Percentiles rank a stretch among this genome's conserved stretches.
Conservation (phyloP, 306 rosid species). For the Arachis stenosperma region DNA sequence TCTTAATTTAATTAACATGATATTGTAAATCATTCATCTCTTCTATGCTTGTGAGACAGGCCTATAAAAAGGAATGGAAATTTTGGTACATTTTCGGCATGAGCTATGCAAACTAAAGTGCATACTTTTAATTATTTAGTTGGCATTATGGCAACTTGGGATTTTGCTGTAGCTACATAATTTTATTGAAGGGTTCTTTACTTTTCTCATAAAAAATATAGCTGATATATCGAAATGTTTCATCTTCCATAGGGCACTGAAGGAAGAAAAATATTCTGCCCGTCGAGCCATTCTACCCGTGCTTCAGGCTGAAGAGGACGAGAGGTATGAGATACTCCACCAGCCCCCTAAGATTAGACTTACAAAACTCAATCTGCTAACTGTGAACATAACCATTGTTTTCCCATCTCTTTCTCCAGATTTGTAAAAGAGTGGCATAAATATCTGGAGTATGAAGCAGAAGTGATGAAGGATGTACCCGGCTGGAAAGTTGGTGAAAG, state of each 20-base stretch:
- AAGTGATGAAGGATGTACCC: constrained; percentile 98
- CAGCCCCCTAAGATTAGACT: constrained; percentile 4
- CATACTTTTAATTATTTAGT: constrained; percentile 14
- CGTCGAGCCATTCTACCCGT: constrained; percentile 89
- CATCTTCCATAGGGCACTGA: constrained; percentile 65
- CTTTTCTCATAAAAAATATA: not conserved
- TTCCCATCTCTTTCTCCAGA: constrained; percentile 50
- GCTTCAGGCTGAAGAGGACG: constrained; percentile 98
- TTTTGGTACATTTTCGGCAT: not conserved
- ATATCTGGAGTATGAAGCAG: constrained; percentile 95
- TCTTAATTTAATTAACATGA: constrained; percentile 25
- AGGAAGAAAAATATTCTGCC: constrained; percentile 94
- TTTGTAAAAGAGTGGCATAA: constrained; percentile 95
- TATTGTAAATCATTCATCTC: constrained; percentile 23
- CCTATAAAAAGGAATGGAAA: not conserved
- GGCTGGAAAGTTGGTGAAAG: constrained; percentile 98
- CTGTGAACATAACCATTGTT: not conserved
- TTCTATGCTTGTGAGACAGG: not conserved
- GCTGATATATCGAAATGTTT: constrained; percentile 22
- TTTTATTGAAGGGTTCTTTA: not conserved
- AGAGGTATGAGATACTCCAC: constrained; percentile 60
- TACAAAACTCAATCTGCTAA: not conserved
- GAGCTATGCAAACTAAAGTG: not conserved
- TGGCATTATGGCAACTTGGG: constrained; percentile 1
- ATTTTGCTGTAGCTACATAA: not conserved